Evolutionary conservation across 495 filamentous ascomycete genomes (phyloP).

Genomic region (Apiosordaria backusii): DNA sequence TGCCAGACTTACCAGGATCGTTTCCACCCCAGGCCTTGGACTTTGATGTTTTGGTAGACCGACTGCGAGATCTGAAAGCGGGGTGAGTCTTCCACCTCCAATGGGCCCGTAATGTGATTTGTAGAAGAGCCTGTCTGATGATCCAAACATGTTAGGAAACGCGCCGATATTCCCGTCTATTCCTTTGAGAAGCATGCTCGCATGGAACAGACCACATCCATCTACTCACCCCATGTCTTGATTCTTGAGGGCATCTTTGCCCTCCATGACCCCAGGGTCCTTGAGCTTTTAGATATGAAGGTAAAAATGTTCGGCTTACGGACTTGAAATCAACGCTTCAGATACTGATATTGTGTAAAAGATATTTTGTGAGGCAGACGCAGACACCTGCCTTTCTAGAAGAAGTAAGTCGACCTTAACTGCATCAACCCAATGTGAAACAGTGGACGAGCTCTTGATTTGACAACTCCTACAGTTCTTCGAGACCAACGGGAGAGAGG

Average conservation of each 20-base stretch:
- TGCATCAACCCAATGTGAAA: neutral
- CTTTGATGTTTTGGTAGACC: slow-evolving; percentile 84
- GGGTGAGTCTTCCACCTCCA: slow-evolving; percentile 57
- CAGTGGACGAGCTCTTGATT: neutral
- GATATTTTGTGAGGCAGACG: slow-evolving; percentile 96
- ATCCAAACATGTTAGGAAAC: slow-evolving; percentile 57
- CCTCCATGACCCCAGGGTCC: slow-evolving; percentile 78
- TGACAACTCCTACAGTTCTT: slow-evolving; percentile 53
- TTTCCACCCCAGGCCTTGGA: slow-evolving; percentile 63
- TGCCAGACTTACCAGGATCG: slow-evolving; percentile 19
- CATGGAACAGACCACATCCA: slow-evolving; percentile 69
- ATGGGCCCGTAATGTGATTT: neutral
- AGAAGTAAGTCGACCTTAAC: slow-evolving; percentile 59
- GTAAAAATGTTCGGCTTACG: slow-evolving; percentile 40
- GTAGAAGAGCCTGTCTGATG: slow-evolving; percentile 4
- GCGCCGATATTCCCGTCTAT: slow-evolving; percentile 88
- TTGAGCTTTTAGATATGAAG: slow-evolving; percentile 88
- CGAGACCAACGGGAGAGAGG: slow-evolving; percentile 83
- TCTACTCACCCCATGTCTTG: slow-evolving; percentile 94
- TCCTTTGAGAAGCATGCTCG: slow-evolving; percentile 92
- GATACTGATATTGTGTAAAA: slow-evolving; percentile 20
- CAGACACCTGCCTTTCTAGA: slow-evolving; percentile 87
- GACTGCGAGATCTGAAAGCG: slow-evolving; percentile 76
- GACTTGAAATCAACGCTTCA: neutral
- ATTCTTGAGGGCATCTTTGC: slow-evolving; percentile 96